Evolutionary conservation across 2,329 filamentous ascomycete species (phyloP).

Genomic region (Thelonectria blattea): DNA sequence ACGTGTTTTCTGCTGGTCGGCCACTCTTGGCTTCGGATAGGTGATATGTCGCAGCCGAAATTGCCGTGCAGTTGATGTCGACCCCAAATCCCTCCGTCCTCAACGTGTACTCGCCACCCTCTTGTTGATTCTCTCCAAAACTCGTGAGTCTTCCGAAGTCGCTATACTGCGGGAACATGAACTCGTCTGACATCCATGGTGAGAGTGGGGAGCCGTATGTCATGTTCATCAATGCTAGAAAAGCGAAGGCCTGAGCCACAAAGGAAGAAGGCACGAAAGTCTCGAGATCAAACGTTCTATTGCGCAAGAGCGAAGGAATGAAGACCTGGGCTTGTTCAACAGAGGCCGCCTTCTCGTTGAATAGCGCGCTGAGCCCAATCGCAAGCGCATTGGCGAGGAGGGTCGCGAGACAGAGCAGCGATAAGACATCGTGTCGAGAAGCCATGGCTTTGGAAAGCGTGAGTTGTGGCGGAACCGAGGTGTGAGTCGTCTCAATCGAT

Average conservation of each 20-base stretch:
- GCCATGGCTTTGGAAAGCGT: background rate
- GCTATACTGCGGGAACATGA: background rate
- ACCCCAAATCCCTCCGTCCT: conserved; percentile 2
- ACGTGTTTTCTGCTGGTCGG: no score
- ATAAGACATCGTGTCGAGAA: background rate
- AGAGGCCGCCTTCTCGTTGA: background rate
- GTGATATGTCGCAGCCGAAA: background rate
- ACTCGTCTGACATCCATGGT: conserved; percentile 6
- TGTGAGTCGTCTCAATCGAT: conserved; percentile 1
- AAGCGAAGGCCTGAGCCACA: no score
- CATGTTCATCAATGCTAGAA: background rate
- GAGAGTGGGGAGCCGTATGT: background rate
- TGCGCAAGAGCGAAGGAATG: no score
- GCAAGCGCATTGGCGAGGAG: conserved; percentile 8
- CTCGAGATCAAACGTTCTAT: no score
- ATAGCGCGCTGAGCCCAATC: conserved; percentile 9
- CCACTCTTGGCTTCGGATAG: background rate
- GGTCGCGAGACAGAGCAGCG: background rate
- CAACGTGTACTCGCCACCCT: background rate
- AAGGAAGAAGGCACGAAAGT: no score
- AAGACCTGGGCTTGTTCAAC: no score
- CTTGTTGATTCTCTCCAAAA: background rate
- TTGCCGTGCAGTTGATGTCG: conserved; percentile 7
- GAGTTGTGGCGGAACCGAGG: conserved; percentile 9
- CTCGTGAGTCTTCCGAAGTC: background rate